Conservation (phyloP, 345 rosid genomes). For the Jatropha curcas region DNA sequence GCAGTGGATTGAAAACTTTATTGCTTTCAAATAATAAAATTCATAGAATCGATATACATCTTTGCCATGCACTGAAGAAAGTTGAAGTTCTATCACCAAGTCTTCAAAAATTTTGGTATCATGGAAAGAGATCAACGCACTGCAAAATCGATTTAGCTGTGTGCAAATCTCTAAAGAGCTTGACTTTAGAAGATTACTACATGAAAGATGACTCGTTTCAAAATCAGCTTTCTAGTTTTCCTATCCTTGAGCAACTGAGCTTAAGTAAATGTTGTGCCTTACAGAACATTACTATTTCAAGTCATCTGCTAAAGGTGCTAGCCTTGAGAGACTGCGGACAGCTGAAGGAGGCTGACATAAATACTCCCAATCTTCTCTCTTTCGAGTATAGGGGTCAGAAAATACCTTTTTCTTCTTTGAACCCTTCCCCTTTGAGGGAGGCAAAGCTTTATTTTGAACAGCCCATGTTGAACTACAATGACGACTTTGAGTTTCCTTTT, state of each 20-base stretch:
- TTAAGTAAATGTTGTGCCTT: conserved; percentile 31
- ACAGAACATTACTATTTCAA: conserved; percentile 18
- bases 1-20: conserved; percentile 21
- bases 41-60: conserved; percentile 33
- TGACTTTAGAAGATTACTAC: conserved; percentile 25
- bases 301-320: conserved; percentile 23
- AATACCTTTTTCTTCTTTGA: conserved; percentile 33
- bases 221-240: conserved; percentile 25
- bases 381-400: conserved; percentile 37
- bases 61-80: conserved; percentile 23
- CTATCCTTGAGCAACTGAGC: conserved; percentile 33
- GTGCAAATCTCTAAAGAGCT: conserved; percentile 29
- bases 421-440: conserved; percentile 33
- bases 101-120: conserved; percentile 38
- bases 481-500: conserved; percentile 11
- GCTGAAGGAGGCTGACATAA: conserved; percentile 27
- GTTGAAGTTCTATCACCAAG: conserved; percentile 26
- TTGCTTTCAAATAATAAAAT: conserved; percentile 22
- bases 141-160: conserved; percentile 21
- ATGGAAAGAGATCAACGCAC: conserved; percentile 5
- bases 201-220: conserved; percentile 26
- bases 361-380: conserved; percentile 36
- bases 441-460: conserved; percentile 32
- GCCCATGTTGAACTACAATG: background rate
- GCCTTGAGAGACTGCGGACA: conserved; percentile 27